phyloP scores from a whole-genome alignment of 306 rosid genomes.

The Cicer cuneatum region DNA sequence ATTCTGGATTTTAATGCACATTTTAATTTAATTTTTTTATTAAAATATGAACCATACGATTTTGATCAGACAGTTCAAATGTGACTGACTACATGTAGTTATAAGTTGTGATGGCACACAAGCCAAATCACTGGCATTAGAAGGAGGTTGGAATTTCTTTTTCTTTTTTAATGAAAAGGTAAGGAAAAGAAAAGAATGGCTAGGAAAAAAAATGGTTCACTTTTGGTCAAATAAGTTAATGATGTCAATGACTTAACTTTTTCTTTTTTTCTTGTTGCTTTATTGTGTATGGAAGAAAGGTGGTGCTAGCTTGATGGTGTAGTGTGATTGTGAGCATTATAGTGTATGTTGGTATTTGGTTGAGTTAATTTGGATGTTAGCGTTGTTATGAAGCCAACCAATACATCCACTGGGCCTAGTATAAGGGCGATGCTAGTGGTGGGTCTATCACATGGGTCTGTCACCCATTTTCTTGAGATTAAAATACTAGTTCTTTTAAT shows the following conservation, averaged over 20 bases:
- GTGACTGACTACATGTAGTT: no score
- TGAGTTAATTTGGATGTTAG: slow-evolving; percentile 75
- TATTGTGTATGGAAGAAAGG: slow-evolving; percentile 5
- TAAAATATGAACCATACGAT: no score
- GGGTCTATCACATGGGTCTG: slow-evolving; percentile 83
- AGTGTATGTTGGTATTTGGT: slow-evolving; percentile 50
- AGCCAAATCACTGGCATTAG: no score
- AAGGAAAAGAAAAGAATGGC: slow-evolving; percentile 37
- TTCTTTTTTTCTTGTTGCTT: slow-evolving; percentile 11
- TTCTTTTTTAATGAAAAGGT: neutral
- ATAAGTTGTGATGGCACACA: no score
- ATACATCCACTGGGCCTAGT: slow-evolving; percentile 57
- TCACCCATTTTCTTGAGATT: slow-evolving; percentile 56
- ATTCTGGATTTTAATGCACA: no score
- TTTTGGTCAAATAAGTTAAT: slow-evolving; percentile 76
- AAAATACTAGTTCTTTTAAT: neutral
- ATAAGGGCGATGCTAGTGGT: slow-evolving; percentile 51
- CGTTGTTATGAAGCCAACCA: slow-evolving; percentile 91
- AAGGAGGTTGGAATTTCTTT: neutral
- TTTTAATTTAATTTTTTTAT: no score
- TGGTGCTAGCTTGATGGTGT: slow-evolving; percentile 39
- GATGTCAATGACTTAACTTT: slow-evolving; percentile 55
- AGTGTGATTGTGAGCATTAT: slow-evolving; percentile 43
- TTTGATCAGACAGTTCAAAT: no score
- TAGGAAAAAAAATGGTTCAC: slow-evolving; percentile 44